Evolutionary conservation across 2,329 filamentous ascomycete species (phyloP).

Genomic region (Arthrobotrys conoides): DNA sequence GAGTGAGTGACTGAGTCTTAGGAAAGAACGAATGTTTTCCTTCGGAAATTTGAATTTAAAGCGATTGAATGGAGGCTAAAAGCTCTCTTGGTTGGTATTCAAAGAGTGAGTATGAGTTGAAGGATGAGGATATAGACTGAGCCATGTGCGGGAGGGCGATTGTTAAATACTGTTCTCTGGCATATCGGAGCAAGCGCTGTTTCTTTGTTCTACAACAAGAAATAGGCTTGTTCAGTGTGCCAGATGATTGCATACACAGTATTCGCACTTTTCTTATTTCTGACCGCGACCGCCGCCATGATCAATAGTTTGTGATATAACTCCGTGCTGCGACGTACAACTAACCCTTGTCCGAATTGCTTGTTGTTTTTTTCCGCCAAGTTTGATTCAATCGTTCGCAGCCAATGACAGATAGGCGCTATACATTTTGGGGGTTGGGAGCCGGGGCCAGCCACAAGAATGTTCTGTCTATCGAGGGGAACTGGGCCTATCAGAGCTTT

Average conservation of each 20-base stretch:
- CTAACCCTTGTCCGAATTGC: slow-evolving; percentile 37
- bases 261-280: slow-evolving; percentile 54
- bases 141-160: slow-evolving; percentile 35
- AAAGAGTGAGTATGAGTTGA: slow-evolving; percentile 58
- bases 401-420: slow-evolving; percentile 34
- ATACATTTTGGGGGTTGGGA: slow-evolving; percentile 19
- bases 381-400: not conserved
- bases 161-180: slow-evolving; percentile 48
- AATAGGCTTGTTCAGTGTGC: slow-evolving; percentile 17
- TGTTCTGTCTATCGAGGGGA: slow-evolving; percentile 13
- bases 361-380: slow-evolving; percentile 40
- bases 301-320: slow-evolving; percentile 34
- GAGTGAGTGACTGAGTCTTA: slow-evolving; percentile 6
- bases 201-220: slow-evolving; percentile 30
- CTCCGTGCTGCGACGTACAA: slow-evolving; percentile 42
- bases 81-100: slow-evolving; percentile 40
- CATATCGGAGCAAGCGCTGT: slow-evolving; percentile 18
- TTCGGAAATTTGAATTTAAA: slow-evolving; percentile 30
- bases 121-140: slow-evolving; percentile 14
- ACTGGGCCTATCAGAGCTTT: slow-evolving; percentile 41
- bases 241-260: slow-evolving; percentile 14
- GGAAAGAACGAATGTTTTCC: slow-evolving; percentile 43
- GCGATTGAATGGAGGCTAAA: slow-evolving; percentile 55
- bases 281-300: not conserved
- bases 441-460: slow-evolving; percentile 44